Base-by-base conservation (phyloP, 306 rosid species). In the Argentina anserina region DNA sequence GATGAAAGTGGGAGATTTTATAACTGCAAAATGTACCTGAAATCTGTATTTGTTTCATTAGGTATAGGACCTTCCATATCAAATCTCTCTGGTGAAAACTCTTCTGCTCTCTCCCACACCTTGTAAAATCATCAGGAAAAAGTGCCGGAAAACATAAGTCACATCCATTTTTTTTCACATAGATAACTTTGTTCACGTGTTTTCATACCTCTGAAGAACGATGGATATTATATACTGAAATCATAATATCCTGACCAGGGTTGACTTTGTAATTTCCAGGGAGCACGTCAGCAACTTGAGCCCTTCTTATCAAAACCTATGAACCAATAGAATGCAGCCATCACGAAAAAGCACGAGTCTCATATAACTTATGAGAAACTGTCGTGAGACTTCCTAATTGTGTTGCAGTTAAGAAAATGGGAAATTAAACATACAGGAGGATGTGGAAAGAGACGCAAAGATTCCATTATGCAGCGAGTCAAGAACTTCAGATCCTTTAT, bases 41-140 rank as follows among this genome's bases (percentile, higher is more conserved):
- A 91, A 82, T 94, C 97, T 37, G 97, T 90, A 73, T 88, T 91
- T 64, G 96, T 76, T 85, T 94, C 97, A 39, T 88, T 94, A 53
- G 97, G 99, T 28, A 91, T 75, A 2, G 93, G 90, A 55, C 96
- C 90, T 53, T 86, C 87, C 85, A 88, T 67, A 78, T 94, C 96
- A 71, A 94, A 94, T 84, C 96, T 85, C 80, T 89, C 99, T 7
- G 99, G 96, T 58, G 87, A 69, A 81, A 89, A 91, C 81, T 88
- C 99, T 81, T 94, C 99, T 45, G 97, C 94, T 75, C 83, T 90
- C 70, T 91, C 96, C 96, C 99, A 94, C 45, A 94, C 97, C 97
- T 89, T 72, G 78, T 62, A 82, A 70, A 79, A 81, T 68, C 49
- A 82, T 39, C 56, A 56, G n/a, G 53, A 67, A 53, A 62, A 67